A percentile compares a stretch with the other conserved stretches of the same genome.
Conservation (phyloP, 192 early-diverging fungal species). For the Coemansia sp. region DNA sequence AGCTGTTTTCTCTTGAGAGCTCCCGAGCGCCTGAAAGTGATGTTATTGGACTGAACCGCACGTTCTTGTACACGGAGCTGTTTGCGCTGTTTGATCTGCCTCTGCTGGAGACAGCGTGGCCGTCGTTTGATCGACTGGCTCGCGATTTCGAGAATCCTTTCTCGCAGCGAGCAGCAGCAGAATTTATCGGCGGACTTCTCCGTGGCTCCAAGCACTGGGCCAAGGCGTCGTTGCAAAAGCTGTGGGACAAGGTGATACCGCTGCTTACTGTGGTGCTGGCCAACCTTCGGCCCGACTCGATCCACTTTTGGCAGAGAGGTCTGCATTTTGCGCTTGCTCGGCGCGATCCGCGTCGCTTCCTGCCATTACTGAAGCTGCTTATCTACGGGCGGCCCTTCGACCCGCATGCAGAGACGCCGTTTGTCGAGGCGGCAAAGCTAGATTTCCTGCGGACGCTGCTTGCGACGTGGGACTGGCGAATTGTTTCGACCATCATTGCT, state of each 20-base stretch:
- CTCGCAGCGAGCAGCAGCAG: slow-evolving; percentile 77
- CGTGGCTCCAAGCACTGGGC: slow-evolving; percentile 90
- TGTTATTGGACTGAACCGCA: slow-evolving; percentile 61
- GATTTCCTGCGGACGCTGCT: slow-evolving; percentile 64
- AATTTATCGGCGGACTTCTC: slow-evolving; percentile 76
- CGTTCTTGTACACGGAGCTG: slow-evolving; percentile 65
- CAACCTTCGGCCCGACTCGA: slow-evolving; percentile 69
- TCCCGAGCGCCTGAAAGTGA: slow-evolving; percentile 61
- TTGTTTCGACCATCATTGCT: slow-evolving; percentile 48
- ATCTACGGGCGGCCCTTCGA: slow-evolving; percentile 64
- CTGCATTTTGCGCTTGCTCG: slow-evolving; percentile 61
- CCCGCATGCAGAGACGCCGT: slow-evolving; percentile 76
- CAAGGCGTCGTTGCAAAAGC: slow-evolving; percentile 27
- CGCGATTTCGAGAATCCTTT: slow-evolving; percentile 64
- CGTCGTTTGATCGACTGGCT: slow-evolving; percentile 57
- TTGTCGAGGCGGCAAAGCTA: slow-evolving; percentile 80
- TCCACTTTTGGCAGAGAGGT: slow-evolving; percentile 73
- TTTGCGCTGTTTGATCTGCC: slow-evolving; percentile 70
- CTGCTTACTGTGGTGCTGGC: slow-evolving; percentile 62
- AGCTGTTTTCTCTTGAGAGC: slow-evolving; percentile 70
- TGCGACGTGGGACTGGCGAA: slow-evolving; percentile 67
- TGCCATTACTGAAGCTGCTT: slow-evolving; percentile 70
- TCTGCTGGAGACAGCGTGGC: slow-evolving; percentile 58
- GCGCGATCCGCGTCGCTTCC: slow-evolving; percentile 79
- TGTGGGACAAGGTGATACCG: slow-evolving; percentile 75